Evolutionary conservation across 305 asterid species (phyloP).

Genomic region (Fraxinus latifolia): DNA sequence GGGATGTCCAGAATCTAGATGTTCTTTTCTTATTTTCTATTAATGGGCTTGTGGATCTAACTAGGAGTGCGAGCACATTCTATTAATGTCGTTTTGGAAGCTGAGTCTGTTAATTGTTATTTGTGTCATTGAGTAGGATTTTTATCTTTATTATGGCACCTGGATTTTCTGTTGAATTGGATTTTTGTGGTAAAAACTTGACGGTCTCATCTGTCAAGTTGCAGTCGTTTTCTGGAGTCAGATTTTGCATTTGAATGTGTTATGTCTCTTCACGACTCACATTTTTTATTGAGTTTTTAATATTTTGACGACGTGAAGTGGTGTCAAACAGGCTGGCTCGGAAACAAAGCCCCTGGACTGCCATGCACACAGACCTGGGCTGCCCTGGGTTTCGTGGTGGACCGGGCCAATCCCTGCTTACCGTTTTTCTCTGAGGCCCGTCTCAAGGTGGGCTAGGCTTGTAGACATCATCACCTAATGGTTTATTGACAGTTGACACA

Average conservation of each 20-base stretch:
- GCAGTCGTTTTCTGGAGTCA: not conserved
- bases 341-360: not conserved
- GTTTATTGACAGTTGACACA: not conserved
- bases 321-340: not conserved
- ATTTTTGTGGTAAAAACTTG: not conserved
- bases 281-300: not conserved
- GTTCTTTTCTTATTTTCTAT: not conserved
- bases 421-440: not conserved
- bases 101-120: not conserved
- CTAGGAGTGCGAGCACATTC: not conserved
- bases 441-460: not conserved
- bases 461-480: not conserved
- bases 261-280: not conserved
- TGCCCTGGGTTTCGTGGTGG: not conserved
- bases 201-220: not conserved
- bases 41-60: not conserved
- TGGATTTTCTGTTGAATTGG: not conserved
- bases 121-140: not conserved
- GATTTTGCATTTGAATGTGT: not conserved
- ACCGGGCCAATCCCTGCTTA: not conserved
- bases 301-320: not conserved
- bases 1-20: not conserved
- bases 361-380: not conserved
- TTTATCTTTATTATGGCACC: not conserved
- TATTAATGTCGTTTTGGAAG: not conserved